phyloP scores from a whole-genome alignment of 176 grass and related monocot species.

The Aegilops speltoides region DNA sequence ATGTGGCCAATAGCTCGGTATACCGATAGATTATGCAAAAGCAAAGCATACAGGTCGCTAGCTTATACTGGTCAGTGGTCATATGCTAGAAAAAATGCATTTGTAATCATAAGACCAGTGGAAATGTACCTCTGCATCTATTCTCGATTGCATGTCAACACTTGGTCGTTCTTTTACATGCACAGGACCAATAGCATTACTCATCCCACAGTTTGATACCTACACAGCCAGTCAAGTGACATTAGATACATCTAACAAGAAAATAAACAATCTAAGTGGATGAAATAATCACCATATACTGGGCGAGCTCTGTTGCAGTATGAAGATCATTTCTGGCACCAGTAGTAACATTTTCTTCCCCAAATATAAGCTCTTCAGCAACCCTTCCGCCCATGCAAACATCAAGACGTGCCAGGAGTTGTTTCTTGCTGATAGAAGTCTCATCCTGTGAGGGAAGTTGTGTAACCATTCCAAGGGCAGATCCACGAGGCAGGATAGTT shows the following conservation, averaged over 20 bases:
- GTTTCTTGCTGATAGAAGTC: conserved; percentile 97
- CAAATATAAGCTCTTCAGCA: conserved; percentile 98
- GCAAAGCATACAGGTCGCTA: not conserved
- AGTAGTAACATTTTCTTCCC: conserved; percentile 92
- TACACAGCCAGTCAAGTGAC: conserved; percentile 28
- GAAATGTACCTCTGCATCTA: conserved; percentile 83
- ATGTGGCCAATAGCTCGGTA: not conserved
- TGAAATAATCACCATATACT: conserved; percentile 81
- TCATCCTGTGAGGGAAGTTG: conserved; percentile 97
- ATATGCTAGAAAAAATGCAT: conserved; percentile 3
- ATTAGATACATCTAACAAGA: conserved; percentile 20
- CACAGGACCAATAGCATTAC: conserved; percentile 83
- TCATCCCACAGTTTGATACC: conserved; percentile 99
- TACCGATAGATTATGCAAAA: conserved; percentile 12
- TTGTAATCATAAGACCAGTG: not conserved
- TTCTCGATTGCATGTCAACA: conserved; percentile 96
- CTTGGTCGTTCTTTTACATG: conserved; percentile 83
- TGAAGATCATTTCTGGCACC: conserved; percentile 95
- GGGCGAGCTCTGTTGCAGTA: conserved; percentile 93
- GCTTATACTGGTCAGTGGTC: not conserved
- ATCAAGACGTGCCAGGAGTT: conserved; percentile 92
- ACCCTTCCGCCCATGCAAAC: conserved; percentile 99
- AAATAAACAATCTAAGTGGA: not conserved
- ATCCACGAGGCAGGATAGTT: conserved; percentile 93
- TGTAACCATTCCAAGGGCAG: conserved; percentile 96